A percentile compares a stretch with the other conserved stretches of the same genome.
Evolutionary conservation across 441 rosid species (phyloP).

Genomic region (Brassica balearica): DNA sequence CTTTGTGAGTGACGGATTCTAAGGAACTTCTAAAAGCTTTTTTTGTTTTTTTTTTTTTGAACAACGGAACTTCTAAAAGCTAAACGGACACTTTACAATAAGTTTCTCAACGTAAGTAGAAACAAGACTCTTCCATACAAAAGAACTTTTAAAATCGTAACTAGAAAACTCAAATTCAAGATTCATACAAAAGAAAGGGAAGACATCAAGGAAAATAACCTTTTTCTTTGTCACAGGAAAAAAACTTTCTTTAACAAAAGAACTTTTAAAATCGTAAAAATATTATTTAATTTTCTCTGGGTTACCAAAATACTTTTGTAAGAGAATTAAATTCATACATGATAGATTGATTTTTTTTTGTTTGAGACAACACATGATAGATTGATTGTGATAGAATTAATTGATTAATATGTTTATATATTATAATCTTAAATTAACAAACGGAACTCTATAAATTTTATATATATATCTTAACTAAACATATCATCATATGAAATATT

Average conservation of each 20-base stretch:
- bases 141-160: not conserved
- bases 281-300: too few species aligned
- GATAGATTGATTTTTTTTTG: too few species aligned
- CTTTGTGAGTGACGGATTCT: too few species aligned
- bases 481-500: too few species aligned
- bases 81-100: not conserved
- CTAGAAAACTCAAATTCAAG: not conserved
- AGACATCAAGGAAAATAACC: not conserved
- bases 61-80: not conserved
- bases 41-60: not conserved
- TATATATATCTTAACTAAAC: too few species aligned
- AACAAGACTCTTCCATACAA: constrained; percentile 7
- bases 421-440: too few species aligned
- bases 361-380: too few species aligned
- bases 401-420: too few species aligned
- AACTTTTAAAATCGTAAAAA: not conserved
- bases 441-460: too few species aligned
- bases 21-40: not conserved
- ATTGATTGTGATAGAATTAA: too few species aligned
- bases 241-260: not conserved
- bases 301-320: too few species aligned
- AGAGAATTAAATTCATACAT: too few species aligned
- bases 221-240: not conserved
- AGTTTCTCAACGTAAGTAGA: not conserved
- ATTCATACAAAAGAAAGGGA: not conserved